These are phyloP conservation scores for Crithidia expoeki DNA, from an alignment of 208 protist species.

Conservation along the genomic window DNA sequence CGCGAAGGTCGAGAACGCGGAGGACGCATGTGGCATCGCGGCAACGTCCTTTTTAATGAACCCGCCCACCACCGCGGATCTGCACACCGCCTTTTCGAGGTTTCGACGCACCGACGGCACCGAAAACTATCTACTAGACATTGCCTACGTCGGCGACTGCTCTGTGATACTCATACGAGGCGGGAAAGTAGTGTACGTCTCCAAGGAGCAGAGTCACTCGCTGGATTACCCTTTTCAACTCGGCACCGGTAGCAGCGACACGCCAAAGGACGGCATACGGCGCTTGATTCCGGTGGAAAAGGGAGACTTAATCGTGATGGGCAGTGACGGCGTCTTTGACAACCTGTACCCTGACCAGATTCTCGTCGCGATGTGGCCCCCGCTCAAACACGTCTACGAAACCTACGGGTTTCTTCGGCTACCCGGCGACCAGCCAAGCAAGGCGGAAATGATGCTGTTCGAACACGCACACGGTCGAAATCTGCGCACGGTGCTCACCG, in stretches of 20 bases:
- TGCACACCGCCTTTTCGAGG: conserved; percentile 4
- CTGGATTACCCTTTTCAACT: conserved; percentile 77
- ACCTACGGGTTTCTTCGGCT: conserved; percentile 28
- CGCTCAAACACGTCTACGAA: conserved; percentile 32
- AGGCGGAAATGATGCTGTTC: neutral
- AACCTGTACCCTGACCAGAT: conserved; percentile 62
- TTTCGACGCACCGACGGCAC: conserved; percentile 13
- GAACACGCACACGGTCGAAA: conserved; percentile 16
- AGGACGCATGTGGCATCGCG: neutral
- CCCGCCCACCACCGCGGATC: conserved; percentile 12
- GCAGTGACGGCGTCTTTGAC: conserved; percentile 78
- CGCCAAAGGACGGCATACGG: conserved; percentile 40
- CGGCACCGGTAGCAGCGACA: conserved; percentile 65
- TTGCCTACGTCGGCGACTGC: conserved; percentile 75
- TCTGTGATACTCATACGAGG: conserved; percentile 54
- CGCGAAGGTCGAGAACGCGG: neutral
- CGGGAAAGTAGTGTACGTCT: conserved; percentile 47
- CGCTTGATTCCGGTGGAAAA: conserved; percentile 49
- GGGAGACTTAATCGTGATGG: conserved; percentile 71
- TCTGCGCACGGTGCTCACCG: conserved; percentile 33
- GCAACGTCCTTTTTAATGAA: neutral
- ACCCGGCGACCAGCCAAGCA: neutral
- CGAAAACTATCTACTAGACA: conserved; percentile 54
- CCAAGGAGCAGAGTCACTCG: conserved; percentile 65
- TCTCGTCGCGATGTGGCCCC: conserved; percentile 46